These are phyloP conservation scores for Arachnomyces sp. DNA, from an alignment of 2,329 filamentous ascomycete genomes.

Conservation along the genomic window DNA sequence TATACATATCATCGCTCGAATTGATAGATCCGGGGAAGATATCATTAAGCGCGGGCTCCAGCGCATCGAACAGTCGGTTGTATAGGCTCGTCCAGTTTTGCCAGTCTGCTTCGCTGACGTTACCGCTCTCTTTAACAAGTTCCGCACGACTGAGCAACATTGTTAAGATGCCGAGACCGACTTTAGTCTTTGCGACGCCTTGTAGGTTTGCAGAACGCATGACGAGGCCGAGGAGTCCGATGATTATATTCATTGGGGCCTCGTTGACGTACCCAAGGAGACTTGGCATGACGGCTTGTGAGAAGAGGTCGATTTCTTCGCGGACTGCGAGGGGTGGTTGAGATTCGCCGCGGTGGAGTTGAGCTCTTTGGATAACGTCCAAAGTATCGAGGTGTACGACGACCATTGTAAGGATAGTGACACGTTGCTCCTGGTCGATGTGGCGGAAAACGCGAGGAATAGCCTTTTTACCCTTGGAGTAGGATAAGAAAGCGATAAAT, in stretches of 20 bases:
- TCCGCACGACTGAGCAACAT: constrained; percentile 92
- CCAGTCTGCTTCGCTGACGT: constrained; percentile 63
- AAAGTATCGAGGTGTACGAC: constrained; percentile 86
- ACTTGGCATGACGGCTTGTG: constrained; percentile 76
- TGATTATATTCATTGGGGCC: constrained; percentile 81
- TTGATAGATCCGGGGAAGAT: constrained; percentile 91
- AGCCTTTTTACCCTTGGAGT: constrained; percentile 91
- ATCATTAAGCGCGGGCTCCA: constrained; percentile 74
- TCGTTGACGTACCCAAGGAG: constrained; percentile 87
- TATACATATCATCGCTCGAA: constrained; percentile 85
- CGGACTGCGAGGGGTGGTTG: constrained; percentile 68
- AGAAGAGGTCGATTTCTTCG: constrained; percentile 89
- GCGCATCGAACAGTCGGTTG: constrained; percentile 73
- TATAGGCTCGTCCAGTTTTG: constrained; percentile 78
- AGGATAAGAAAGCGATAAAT: constrained; percentile 92
- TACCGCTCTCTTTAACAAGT: constrained; percentile 74
- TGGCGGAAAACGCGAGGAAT: constrained; percentile 92
- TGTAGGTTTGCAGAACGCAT: constrained; percentile 75
- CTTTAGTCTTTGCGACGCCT: constrained; percentile 73
- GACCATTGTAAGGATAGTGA: constrained; percentile 92
- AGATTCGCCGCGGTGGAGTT: constrained; percentile 62
- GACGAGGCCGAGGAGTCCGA: constrained; percentile 78
- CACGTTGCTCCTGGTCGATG: constrained; percentile 79
- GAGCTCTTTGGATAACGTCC: constrained; percentile 76
- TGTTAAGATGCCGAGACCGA: constrained; percentile 82